Conservation (phyloP, 1,139 yeast genomes). For the Taphrina communis region DNA sequence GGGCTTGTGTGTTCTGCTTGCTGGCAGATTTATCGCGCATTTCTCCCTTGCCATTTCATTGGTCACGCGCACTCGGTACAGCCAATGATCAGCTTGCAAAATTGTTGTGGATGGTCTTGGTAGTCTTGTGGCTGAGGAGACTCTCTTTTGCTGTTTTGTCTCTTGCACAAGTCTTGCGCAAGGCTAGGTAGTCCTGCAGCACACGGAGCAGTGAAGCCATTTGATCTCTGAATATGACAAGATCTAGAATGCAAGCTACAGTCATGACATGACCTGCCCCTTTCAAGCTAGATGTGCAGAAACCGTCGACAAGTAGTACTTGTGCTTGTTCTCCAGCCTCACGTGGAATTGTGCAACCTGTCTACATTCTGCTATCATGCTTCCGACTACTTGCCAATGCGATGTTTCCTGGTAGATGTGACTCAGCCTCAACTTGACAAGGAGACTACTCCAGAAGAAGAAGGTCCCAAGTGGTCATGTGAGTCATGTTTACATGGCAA, state of each 20-base stretch:
- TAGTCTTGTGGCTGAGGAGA: conserved; percentile 5
- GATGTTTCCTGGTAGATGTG: too few relatives aligned
- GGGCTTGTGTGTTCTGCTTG: not conserved
- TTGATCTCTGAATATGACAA: too few relatives aligned
- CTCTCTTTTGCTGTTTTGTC: not conserved
- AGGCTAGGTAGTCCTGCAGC: too few relatives aligned
- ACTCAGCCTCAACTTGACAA: too few relatives aligned
- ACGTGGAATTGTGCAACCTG: not conserved
- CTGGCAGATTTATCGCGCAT: conserved; percentile 4
- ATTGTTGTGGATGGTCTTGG: not conserved
- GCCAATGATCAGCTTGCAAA: not conserved
- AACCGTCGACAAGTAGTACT: too few relatives aligned
- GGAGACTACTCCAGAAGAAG: not conserved
- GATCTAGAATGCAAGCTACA: too few relatives aligned
- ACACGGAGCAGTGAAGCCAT: too few relatives aligned
- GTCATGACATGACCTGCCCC: too few relatives aligned
- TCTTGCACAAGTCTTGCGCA: too few relatives aligned
- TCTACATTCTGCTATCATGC: not conserved
- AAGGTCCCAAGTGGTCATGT: not conserved
- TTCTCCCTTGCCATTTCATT: conserved; percentile 3
- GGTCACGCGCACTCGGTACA: not conserved
- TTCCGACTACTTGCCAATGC: too few relatives aligned
- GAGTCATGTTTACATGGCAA: not conserved
- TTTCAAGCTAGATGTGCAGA: too few relatives aligned
- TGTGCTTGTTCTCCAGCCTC: not conserved